Evolutionary conservation across 129 eudicot species (phyloP), one percentile per base, ranked within the genome.

Genomic region (Apium graveolens): DNA sequence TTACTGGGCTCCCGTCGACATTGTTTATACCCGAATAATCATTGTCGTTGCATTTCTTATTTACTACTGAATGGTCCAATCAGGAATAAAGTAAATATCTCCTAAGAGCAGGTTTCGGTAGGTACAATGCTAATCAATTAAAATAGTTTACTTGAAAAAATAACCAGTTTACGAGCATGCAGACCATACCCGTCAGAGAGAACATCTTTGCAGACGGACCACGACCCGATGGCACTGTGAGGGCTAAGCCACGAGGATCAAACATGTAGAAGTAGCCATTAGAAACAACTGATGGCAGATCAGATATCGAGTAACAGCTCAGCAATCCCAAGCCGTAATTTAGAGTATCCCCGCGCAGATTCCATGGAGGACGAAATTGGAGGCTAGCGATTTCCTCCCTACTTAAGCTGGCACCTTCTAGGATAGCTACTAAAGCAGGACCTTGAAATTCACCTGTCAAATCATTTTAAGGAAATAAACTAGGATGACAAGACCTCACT

Each of bases 331-430:
- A 86, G 69, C 97, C 99, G 79, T 92, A 96, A 84, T 83, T 90
- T 73, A 96, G 87, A 80, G 95, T 92, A 81, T 92, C 94, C 78
- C 94, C 96, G 81, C 97, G 88, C 68, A 96, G 80, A 83, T 89
- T 89, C 99, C 99, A 96, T 14, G 99, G 99, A 63, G 99, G 99
- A 82, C 88, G 97, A 86, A 92, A 89, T 81, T 96, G 99, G 43
- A 96, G 91, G 77, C 93, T 90, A 70, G 92, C 88, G 48, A 96
- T 79, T 86, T 96, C 99, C 75, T 96, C 99, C 82, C 93, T 86
- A 75, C 90, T 92, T 86, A 96, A 87, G 85, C 86, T 89, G 80
- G 92, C 90, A 51, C 97, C 99, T 84, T 96, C 99, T 76, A 96
- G 81, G 57, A 96, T 83, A 48, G 91, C 99, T 81, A 96, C 82